Percentiles rank a stretch among this genome's conserved stretches.
These are phyloP conservation scores for Metschnikowia reukaufii DNA, from an alignment of 805 yeast genomes.

Conservation along the genomic window DNA sequence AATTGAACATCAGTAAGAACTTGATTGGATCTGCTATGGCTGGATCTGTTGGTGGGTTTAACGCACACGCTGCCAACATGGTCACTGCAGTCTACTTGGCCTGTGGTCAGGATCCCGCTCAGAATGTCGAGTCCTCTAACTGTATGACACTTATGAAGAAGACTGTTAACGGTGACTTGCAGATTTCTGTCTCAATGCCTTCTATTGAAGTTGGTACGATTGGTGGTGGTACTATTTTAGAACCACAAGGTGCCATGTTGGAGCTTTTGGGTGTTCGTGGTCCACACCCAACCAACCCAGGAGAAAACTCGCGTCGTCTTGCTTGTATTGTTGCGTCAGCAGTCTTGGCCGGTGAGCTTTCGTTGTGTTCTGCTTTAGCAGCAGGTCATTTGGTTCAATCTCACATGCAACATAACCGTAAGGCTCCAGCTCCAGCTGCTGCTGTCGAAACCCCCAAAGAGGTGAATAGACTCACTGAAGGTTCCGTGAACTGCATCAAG, in stretches of 20 bases:
- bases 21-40: conserved; percentile 98
- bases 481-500: conserved; percentile 73
- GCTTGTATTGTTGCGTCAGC: conserved; percentile 93
- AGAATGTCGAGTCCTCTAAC: conserved; percentile 94
- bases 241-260: conserved; percentile 95
- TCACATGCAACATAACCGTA: conserved; percentile 94
- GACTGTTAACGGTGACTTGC: conserved; percentile 61
- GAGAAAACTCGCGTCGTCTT: conserved; percentile 89
- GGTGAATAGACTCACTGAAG: conserved; percentile 57
- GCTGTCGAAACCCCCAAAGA: conserved; percentile 23
- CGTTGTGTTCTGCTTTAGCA: conserved; percentile 92
- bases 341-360: conserved; percentile 93
- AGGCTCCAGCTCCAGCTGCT: conserved; percentile 38
- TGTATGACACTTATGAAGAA: conserved; percentile 96
- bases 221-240: conserved; percentile 98
- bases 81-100: conserved; percentile 95
- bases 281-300: conserved; percentile 91
- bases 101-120: conserved; percentile 99
- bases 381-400: conserved; percentile 98
- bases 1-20: conserved; percentile 84
- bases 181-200: conserved; percentile 98
- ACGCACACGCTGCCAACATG: conserved; percentile 96
- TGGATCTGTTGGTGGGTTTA: conserved; percentile 96
- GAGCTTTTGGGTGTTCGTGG: conserved; percentile 94
- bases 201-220: conserved; percentile 98